Conservation (phyloP, 2,329 filamentous ascomycete species). For the Cytospora piceae region DNA sequence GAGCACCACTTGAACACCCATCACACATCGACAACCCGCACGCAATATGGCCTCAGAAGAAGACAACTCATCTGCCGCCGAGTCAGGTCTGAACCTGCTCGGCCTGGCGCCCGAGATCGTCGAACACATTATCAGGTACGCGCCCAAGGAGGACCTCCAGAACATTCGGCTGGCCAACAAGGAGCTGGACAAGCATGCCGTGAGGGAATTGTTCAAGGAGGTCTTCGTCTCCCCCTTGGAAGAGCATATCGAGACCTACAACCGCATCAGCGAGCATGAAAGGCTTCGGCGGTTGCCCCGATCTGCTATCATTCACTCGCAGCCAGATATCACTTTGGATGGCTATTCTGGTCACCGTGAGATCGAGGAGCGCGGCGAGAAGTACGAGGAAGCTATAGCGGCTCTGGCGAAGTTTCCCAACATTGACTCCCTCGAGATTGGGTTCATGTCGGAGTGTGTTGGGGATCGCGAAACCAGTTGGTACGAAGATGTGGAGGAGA, state of each 20-base stretch:
- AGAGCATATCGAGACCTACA: constrained; percentile 7
- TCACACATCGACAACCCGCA: neutral
- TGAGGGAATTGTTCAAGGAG: constrained; percentile 6
- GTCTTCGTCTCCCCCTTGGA: constrained; percentile 1
- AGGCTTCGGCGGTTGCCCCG: constrained; percentile 6
- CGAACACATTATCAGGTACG: constrained; percentile 11
- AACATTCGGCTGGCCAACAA: constrained; percentile 5
- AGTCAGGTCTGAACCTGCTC: neutral
- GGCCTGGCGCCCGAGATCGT: constrained; percentile 20
- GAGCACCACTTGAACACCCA: neutral
- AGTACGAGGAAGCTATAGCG: neutral
- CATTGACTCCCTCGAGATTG: constrained; percentile 15
- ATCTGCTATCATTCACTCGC: constrained; percentile 13
- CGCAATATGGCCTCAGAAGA: neutral
- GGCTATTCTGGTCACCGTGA: neutral
- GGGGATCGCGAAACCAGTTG: neutral
- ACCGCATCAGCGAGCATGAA: constrained; percentile 1
- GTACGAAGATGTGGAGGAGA: constrained; percentile 7
- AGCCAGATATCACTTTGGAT: neutral
- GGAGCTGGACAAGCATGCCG: constrained; percentile 13
- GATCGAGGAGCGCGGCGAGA: neutral
- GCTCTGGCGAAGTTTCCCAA: constrained; percentile 17
- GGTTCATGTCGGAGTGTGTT: constrained; percentile 6
- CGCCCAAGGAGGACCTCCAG: constrained; percentile 9
- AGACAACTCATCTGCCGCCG: neutral